Percentiles rank a stretch among this genome's conserved stretches.
Conservation (phyloP, 1,284 basidiomycete species). For the Cryptococcus sp. region DNA sequence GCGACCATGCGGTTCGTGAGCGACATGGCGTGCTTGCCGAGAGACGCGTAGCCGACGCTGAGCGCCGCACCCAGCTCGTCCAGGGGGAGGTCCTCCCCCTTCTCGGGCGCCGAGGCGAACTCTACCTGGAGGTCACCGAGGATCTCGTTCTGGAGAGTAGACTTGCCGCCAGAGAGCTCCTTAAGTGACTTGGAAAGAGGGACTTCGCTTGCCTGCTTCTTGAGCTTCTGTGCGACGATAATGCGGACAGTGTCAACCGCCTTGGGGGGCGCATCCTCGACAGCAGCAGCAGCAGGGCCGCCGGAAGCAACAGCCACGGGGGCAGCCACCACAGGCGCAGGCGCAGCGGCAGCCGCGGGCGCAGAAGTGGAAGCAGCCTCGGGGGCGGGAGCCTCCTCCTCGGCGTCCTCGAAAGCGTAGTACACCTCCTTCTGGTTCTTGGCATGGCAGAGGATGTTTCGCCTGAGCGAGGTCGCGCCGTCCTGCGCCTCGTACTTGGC, state of each 20-base stretch:
- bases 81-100: slow-evolving; percentile 92
- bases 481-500: slow-evolving; percentile 92
- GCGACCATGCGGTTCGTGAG: slow-evolving; percentile 89
- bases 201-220: slow-evolving; percentile 87
- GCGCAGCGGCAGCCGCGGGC: slow-evolving; percentile 48
- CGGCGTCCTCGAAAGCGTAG: slow-evolving; percentile 93
- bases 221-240: slow-evolving; percentile 96
- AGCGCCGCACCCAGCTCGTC: slow-evolving; percentile 91
- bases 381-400: slow-evolving; percentile 54
- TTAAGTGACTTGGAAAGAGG: slow-evolving; percentile 95
- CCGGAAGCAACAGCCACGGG: slow-evolving; percentile 54
- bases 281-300: slow-evolving; percentile 67
- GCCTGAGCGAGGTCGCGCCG: slow-evolving; percentile 73
- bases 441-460: slow-evolving; percentile 84
- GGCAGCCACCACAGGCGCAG: slow-evolving; percentile 54
- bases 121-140: slow-evolving; percentile 88
- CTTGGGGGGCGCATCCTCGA: slow-evolving; percentile 83
- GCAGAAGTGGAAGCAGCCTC: slow-evolving; percentile 52
- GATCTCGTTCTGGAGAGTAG: slow-evolving; percentile 95
- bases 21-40: slow-evolving; percentile 93
- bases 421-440: slow-evolving; percentile 97
- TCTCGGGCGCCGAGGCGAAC: slow-evolving; percentile 88
- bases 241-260: slow-evolving; percentile 83
- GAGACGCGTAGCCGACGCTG: slow-evolving; percentile 69
- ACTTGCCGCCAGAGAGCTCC: slow-evolving; percentile 97